These are phyloP conservation scores for Phytophthora hybrid DNA, from an alignment of 352 stramenopile species.

Conservation along the genomic window DNA sequence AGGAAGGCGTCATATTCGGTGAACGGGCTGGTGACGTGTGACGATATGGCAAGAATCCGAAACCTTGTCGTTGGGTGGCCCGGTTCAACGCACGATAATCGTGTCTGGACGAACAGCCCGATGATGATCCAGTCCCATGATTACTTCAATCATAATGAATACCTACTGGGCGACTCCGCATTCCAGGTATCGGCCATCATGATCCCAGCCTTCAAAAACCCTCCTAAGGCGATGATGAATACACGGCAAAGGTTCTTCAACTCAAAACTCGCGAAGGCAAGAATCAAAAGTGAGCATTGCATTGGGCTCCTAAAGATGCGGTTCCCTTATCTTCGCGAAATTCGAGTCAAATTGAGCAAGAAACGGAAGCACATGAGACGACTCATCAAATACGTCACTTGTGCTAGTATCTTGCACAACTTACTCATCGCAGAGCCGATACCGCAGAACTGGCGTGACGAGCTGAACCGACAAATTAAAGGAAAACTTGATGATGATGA, in stretches of 20 bases:
- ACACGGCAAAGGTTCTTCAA: slow-evolving; percentile 30
- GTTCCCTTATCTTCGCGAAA: slow-evolving; percentile 32
- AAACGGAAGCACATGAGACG: slow-evolving; percentile 26
- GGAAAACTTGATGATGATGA: slow-evolving; percentile 24
- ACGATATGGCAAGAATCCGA: slow-evolving; percentile 26
- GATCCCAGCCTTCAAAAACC: slow-evolving; percentile 34
- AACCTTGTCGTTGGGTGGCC: slow-evolving; percentile 35
- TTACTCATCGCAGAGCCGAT: slow-evolving; percentile 28
- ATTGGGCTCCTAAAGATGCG: slow-evolving; percentile 37
- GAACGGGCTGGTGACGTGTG: slow-evolving; percentile 27
- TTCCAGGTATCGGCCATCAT: slow-evolving; percentile 28
- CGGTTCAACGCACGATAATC: slow-evolving; percentile 34
- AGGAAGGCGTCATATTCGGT: slow-evolving; percentile 31
- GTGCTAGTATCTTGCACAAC: slow-evolving; percentile 33
- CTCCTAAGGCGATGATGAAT: slow-evolving; percentile 13
- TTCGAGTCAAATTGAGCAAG: slow-evolving; percentile 20
- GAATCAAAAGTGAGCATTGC: slow-evolving; percentile 40
- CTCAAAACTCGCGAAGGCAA: slow-evolving; percentile 18
- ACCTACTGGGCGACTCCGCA: slow-evolving; percentile 32
- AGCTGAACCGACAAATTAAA: slow-evolving; percentile 2
- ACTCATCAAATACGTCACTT: slow-evolving; percentile 25
- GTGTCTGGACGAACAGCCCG: slow-evolving; percentile 38
- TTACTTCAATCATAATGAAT: slow-evolving; percentile 30
- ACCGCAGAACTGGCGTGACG: slow-evolving; percentile 5
- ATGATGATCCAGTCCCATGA: neutral